A percentile compares a stretch with the other conserved stretches of the same genome.
Evolutionary conservation across 805 yeast genomes (phyloP).

Genomic region (Cyberlindnera mississippiensis): DNA sequence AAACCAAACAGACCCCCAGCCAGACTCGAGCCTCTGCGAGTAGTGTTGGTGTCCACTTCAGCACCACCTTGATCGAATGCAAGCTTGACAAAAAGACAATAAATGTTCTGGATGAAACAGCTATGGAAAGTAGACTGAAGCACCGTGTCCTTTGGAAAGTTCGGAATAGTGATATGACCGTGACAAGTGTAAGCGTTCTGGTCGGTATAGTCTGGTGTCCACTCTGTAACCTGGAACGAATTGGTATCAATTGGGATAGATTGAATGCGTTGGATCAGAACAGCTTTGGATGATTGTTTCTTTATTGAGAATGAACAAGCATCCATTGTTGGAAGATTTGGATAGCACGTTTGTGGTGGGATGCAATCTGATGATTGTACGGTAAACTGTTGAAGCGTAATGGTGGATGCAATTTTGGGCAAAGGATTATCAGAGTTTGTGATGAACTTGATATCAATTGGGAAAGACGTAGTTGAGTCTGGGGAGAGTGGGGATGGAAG

Average conservation of each 20-base stretch:
- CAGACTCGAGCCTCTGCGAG: neutral
- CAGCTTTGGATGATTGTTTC: neutral
- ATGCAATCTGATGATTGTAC: slow-evolving; percentile 15
- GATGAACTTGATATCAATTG: slow-evolving; percentile 11
- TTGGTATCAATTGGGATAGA: slow-evolving; percentile 3
- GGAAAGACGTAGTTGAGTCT: slow-evolving; percentile 4
- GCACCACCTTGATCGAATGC: slow-evolving; percentile 6
- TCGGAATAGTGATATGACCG: slow-evolving; percentile 11
- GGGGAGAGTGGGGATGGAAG: slow-evolving; percentile 13
- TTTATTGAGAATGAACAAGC: neutral
- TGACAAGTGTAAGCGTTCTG: slow-evolving; percentile 4
- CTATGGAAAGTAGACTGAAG: slow-evolving; percentile 20
- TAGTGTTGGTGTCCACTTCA: neutral
- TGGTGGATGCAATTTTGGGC: slow-evolving; percentile 1
- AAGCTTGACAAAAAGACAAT: slow-evolving; percentile 11
- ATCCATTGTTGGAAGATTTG: neutral
- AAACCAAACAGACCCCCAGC: neutral
- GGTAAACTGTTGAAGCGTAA: slow-evolving; percentile 12
- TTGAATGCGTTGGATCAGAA: slow-evolving; percentile 12
- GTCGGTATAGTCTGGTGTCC: slow-evolving; percentile 21
- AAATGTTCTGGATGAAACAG: slow-evolving; percentile 23
- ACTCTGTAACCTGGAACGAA: slow-evolving; percentile 1
- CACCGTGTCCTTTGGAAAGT: slow-evolving; percentile 6
- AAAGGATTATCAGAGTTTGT: slow-evolving; percentile 4
- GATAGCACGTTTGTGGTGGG: slow-evolving; percentile 5